A percentile compares a stretch with the other conserved stretches of the same genome.
These are phyloP conservation scores for Corylus heterophylla DNA, from an alignment of 306 rosid genomes.

Conservation along the genomic window DNA sequence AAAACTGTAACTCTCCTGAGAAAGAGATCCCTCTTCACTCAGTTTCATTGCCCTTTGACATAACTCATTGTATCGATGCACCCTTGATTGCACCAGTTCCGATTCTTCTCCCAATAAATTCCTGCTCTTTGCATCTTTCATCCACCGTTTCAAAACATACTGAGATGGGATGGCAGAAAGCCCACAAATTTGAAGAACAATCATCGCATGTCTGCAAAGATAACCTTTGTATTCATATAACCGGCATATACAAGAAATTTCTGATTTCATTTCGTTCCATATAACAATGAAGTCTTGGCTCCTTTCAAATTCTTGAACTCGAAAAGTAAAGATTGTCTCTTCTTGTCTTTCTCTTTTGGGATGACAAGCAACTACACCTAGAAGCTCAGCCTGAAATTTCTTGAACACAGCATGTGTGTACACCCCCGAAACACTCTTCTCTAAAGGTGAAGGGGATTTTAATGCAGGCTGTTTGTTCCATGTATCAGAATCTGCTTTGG, in stretches of 20 bases:
- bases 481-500: constrained; percentile 92
- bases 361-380: constrained; percentile 95
- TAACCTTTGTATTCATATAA: constrained; percentile 88
- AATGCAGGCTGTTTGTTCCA: constrained; percentile 77
- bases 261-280: constrained; percentile 69
- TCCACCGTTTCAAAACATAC: constrained; percentile 91
- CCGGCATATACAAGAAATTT: constrained; percentile 80
- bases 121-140: constrained; percentile 76
- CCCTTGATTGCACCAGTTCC: constrained; percentile 58
- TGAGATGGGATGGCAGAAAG: constrained; percentile 73
- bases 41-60: constrained; percentile 75
- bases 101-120: constrained; percentile 64
- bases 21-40: constrained; percentile 83
- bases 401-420: constrained; percentile 85
- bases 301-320: constrained; percentile 85
- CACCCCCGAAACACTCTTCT: constrained; percentile 81
- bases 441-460: constrained; percentile 93
- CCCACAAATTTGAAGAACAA: constrained; percentile 89
- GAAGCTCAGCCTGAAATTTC: constrained; percentile 90
- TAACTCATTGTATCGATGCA: constrained; percentile 75
- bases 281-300: constrained; percentile 64
- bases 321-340: constrained; percentile 50
- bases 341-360: constrained; percentile 82
- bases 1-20: constrained; percentile 80
- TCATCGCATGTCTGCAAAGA: constrained; percentile 94